Base-by-base conservation (phyloP, 352 stramenopile species). In the Phytophthora palmivora region DNA sequence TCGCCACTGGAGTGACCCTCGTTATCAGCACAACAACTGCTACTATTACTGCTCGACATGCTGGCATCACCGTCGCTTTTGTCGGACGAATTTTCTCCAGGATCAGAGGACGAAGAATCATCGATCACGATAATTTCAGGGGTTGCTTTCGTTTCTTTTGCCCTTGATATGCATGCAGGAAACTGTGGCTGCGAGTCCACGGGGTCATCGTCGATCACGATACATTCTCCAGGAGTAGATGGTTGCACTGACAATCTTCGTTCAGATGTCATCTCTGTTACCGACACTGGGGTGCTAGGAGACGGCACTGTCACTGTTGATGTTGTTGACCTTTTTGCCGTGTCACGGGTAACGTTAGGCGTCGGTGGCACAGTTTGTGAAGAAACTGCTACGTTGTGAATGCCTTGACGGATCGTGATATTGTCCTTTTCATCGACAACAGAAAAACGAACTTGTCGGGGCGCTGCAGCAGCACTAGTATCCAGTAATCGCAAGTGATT, bases 401-500 rank as follows among this genome's bases (percentile, higher is more conserved):
- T 60, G 1, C 46, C 73, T 47, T 52, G 51, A 14, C 73, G 73
- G 18, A 78, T 59, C 8, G 61, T 59, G 6, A 63, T 41, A 3
- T 38, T 43, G 6, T 58, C 36, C 2, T 74, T 51, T 46, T 68
- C 58, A 42, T 79, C 62, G 9, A 74, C 46, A n/a, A 83, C 69
- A 15, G 33, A 47, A 43, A 76, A 83, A 0, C 67, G 67, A 24
- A 80, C 67, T 50, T 80, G 45, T 6, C 61, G 39, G n/a, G 59
- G 53, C 11, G 67, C 56, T 12, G 74, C 63, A 8, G 49, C 58
- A 22, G 67, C 33, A 9, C 33, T 70, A n/a, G 61, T 49, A 0
- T 53, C 43, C 10, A 81, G 46, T 37, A 84, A 38, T 0, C 58
- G 49, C 15, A 84, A 52, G 33, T 79, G 70, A n/a, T 76, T 71